Conservation (phyloP, 345 rosid genomes). For the Euphorbia tirucalli region DNA sequence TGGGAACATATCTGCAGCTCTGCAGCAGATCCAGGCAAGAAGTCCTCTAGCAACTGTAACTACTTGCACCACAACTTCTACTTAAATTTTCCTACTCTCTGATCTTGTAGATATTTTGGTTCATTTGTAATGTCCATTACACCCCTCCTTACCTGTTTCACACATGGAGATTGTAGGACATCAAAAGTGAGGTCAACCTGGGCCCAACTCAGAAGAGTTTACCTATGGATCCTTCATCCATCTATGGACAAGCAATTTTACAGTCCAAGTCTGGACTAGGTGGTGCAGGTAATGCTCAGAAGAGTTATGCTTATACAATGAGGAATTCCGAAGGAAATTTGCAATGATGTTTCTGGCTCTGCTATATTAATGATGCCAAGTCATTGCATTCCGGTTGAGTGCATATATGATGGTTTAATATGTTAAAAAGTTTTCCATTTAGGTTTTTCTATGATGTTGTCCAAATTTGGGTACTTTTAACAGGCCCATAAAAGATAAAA, state of each 20-base stretch:
- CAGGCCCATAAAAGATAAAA: not conserved
- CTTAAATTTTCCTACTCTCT: not conserved
- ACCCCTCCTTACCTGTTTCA: slow-evolving; percentile 18
- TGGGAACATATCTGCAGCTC: slow-evolving; percentile 46
- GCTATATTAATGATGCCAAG: not conserved
- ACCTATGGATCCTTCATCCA: slow-evolving; percentile 51
- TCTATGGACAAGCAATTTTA: slow-evolving; percentile 56
- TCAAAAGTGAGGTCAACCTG: slow-evolving; percentile 48
- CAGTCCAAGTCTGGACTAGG: slow-evolving; percentile 53
- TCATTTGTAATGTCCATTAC: not conserved
- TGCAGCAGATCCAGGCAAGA: slow-evolving; percentile 52
- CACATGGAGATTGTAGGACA: slow-evolving; percentile 43
- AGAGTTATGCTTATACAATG: slow-evolving; percentile 3
- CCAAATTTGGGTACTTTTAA: not conserved
- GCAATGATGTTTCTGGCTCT: not conserved
- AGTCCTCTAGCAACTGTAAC: slow-evolving; percentile 39
- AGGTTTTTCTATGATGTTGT: not conserved
- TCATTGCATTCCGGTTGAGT: not conserved
- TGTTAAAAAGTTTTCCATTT: not conserved
- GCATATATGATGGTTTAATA: not conserved
- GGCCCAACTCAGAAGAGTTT: slow-evolving; percentile 43
- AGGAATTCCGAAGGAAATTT: not conserved
- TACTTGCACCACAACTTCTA: slow-evolving; percentile 12
- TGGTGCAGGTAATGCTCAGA: slow-evolving; percentile 41
- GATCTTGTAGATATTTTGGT: not conserved